Evolutionary conservation across 495 filamentous ascomycete genomes (phyloP).

Genomic region (Aspergillus cavernicola): DNA sequence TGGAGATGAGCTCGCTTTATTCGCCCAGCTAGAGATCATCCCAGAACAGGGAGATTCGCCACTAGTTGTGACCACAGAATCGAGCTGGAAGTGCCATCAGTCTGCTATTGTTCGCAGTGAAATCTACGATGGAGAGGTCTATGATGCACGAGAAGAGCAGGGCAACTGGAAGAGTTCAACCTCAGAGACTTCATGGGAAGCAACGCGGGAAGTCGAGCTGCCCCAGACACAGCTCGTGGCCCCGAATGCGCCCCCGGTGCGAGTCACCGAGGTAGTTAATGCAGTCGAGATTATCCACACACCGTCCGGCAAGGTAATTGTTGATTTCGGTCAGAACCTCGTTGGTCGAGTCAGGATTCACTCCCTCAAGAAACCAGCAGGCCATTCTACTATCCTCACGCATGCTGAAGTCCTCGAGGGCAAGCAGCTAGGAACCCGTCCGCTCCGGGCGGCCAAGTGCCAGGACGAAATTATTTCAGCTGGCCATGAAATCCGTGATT

Average conservation of each 20-base stretch:
- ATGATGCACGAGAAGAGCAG: conserved; percentile 35
- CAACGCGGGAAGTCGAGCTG: neutral
- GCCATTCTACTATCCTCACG: conserved; percentile 26
- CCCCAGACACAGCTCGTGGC: conserved; percentile 7
- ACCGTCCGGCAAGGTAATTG: conserved; percentile 41
- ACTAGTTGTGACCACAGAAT: conserved; percentile 34
- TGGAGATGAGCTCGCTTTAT: conserved; percentile 41
- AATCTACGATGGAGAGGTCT: conserved; percentile 53
- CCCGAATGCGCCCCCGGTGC: conserved; percentile 42
- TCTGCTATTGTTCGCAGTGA: conserved; percentile 44
- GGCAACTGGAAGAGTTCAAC: neutral
- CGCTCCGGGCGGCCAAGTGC: conserved; percentile 44
- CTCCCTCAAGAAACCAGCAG: conserved; percentile 29
- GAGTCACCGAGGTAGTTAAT: conserved; percentile 35
- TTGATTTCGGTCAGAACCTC: conserved; percentile 57
- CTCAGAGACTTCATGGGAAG: neutral
- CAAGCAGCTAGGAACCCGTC: conserved; percentile 46
- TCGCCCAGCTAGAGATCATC: conserved; percentile 43
- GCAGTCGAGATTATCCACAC: conserved; percentile 38
- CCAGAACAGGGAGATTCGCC: conserved; percentile 15
- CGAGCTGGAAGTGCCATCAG: conserved; percentile 36
- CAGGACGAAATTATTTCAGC: conserved; percentile 38
- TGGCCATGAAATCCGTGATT: conserved; percentile 16
- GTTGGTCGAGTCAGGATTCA: conserved; percentile 45
- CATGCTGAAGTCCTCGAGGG: conserved; percentile 54